Evolutionary conservation across 306 rosid genomes (phyloP).

Genomic region (Sindora glabra): DNA sequence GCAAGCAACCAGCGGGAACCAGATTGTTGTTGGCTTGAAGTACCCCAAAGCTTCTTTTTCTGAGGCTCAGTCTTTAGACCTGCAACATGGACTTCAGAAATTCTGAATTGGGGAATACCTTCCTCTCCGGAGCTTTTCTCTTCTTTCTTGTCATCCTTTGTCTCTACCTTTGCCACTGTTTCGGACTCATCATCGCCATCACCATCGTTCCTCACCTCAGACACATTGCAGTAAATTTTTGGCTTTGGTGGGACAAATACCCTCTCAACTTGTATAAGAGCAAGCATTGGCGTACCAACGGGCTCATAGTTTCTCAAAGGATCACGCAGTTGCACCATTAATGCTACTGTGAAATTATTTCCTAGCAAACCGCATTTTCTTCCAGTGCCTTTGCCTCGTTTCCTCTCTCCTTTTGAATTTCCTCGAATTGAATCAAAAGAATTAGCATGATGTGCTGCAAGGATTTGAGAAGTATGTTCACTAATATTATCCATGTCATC

Average conservation of each 20-base stretch:
- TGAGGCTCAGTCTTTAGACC: conserved; percentile 52
- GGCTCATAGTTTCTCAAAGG: conserved; percentile 78
- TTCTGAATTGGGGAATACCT: conserved; percentile 58
- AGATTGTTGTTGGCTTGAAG: conserved; percentile 51
- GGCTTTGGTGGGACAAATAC: conserved; percentile 78
- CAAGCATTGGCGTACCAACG: conserved; percentile 84
- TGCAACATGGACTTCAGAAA: conserved; percentile 72
- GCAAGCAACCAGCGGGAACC: conserved; percentile 95
- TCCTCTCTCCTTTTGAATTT: conserved; percentile 50
- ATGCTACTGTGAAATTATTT: conserved; percentile 76
- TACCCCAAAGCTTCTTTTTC: conserved; percentile 61
- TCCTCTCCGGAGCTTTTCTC: conserved; percentile 42
- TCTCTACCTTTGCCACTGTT: conserved; percentile 26
- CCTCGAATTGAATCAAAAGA: conserved; percentile 50
- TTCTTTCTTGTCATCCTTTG: conserved; percentile 31
- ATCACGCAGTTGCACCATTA: conserved; percentile 91
- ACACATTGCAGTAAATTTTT: conserved; percentile 39
- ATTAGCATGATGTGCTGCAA: conserved; percentile 87
- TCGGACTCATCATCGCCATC: conserved; percentile 44
- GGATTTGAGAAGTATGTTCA: conserved; percentile 70
- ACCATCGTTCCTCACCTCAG: conserved; percentile 25
- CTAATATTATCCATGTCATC: conserved; percentile 73
- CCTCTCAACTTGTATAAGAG: conserved; percentile 88
- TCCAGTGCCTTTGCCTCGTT: conserved; percentile 41
- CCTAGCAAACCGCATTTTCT: conserved; percentile 73